Conservation (phyloP, 1,284 basidiomycete genomes). For the Jaminaea rosea region DNA sequence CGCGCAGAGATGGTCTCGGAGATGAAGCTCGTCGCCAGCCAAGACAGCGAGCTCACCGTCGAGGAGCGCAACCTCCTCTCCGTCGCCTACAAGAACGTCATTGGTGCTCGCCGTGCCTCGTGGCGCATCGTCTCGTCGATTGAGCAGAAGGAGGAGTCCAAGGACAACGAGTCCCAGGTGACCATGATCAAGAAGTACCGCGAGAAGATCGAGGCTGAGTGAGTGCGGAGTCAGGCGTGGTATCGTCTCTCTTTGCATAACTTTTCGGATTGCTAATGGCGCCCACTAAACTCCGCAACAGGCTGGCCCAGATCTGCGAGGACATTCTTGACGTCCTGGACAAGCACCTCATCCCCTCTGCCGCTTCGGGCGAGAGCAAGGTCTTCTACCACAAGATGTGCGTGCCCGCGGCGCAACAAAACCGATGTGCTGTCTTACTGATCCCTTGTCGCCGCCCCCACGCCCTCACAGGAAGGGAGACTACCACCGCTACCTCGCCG, state of each 20-base stretch:
- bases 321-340: conserved; percentile 98
- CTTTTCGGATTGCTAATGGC: no score
- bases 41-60: conserved; percentile 69
- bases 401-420: conserved; percentile 43
- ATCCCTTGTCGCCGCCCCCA: neutral
- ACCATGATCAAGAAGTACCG: conserved; percentile 98
- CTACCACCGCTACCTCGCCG: conserved; percentile 99
- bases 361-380: conserved; percentile 95
- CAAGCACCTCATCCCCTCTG: conserved; percentile 97
- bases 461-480: conserved; percentile 80
- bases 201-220: conserved; percentile 95
- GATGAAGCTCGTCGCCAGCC: conserved; percentile 48
- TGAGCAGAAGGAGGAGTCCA: conserved; percentile 99
- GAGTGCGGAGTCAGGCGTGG: no score
- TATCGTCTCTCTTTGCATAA: no score
- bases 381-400: conserved; percentile 99
- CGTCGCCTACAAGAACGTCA: conserved; percentile 99
- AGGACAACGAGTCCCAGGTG: conserved; percentile 96
- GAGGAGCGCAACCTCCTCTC: conserved; percentile 98
- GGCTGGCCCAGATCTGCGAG: conserved; percentile 98
- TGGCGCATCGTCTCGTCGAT: conserved; percentile 99
- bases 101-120: conserved; percentile 94
- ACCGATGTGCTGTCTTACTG: neutral
- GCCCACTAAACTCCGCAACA: no score
- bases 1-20: conserved; percentile 46